These are phyloP conservation scores for Populus tremula DNA, from an alignment of 345 rosid species.

Conservation along the genomic window DNA sequence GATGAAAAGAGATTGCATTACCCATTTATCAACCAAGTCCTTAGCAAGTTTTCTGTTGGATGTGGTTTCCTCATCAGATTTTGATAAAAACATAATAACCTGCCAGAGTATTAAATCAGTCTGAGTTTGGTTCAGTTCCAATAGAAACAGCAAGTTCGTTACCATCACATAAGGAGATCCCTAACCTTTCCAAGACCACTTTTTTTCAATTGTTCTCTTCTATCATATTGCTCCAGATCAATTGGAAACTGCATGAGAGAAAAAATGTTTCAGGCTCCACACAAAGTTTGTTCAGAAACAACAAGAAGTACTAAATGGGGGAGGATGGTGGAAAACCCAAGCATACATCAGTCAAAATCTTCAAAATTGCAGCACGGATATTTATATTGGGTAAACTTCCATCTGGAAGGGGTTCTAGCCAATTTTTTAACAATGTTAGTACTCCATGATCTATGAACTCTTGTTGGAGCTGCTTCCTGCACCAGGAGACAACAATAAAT, in stretches of 20 bases:
- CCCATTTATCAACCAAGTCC: constrained; percentile 99
- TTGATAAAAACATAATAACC: constrained; percentile 98
- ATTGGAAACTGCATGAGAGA: constrained; percentile 66
- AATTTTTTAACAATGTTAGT: constrained; percentile 71
- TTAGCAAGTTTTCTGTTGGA: constrained; percentile 90
- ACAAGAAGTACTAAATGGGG: constrained; percentile 1
- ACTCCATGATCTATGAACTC: constrained; percentile 98
- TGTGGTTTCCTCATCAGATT: constrained; percentile 94
- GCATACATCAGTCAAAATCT: constrained; percentile 72
- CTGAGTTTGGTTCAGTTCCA: not conserved
- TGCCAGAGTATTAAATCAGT: constrained; percentile 22
- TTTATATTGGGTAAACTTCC: constrained; percentile 95
- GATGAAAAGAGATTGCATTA: constrained; percentile 23
- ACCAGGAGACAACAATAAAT: constrained; percentile 12
- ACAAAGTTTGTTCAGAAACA: constrained; percentile 8
- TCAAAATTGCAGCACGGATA: constrained; percentile 84
- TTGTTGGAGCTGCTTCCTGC: constrained; percentile 94
- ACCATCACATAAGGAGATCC: not conserved
- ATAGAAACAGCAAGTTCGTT: constrained; percentile 7
- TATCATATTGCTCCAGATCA: constrained; percentile 90
- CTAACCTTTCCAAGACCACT: constrained; percentile 98
- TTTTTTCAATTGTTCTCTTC: constrained; percentile 87
- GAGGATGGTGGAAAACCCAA: not conserved
- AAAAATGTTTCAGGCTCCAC: constrained; percentile 16
- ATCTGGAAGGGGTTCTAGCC: constrained; percentile 99